Evolutionary conservation across 2,329 filamentous ascomycete genomes (phyloP), one percentile per base, ranked within the genome.

Genomic region (Beauveria brongniartii): DNA sequence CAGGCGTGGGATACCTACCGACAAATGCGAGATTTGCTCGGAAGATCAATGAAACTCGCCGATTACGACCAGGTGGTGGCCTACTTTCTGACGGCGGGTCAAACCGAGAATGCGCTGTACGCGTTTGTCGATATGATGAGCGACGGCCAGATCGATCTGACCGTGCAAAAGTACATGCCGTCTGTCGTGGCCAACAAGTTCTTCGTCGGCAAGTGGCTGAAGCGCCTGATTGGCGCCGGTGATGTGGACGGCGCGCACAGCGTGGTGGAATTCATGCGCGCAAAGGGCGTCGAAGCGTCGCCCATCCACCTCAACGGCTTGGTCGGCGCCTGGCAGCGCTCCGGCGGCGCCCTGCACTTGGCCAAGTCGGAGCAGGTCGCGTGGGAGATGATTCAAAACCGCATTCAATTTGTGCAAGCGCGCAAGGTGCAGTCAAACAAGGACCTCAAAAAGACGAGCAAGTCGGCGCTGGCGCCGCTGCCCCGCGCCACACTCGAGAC

Each of bases 41-140:
- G 82, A 1, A 69, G 78, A 26, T 73, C 79, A 1, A 87, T 92
- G 75, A 82, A 78, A 3, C 85, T 92, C 68, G 76, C 84, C 20
- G 89, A 95, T 69, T 95, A 92, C 67, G 91, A 96, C 70, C 77
- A 82, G 63, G 81, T 92, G 41, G 86, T 88, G 52, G 81, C 87
- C 22, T 83, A 82, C 50, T 90, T 96, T 68, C 75, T 96, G 28
- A 78, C 85, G 24, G 80, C 84, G 7, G 82, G 85, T 58, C 80
- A 86, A 62, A 78, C 84, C 6, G 82, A 88, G 63, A 80, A 86
- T 63, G 90, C 90, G 1, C 80, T 93, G 59, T 83, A 85, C 58
- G 84, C 91, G 0, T 96, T 96, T 72, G 90, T 88, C 66, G 91
- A 96, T 71, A 95, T 96, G 91, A 92, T 96, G 85, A 83, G 85